Conservation (phyloP, 345 rosid species). For the Turnera subulata region DNA sequence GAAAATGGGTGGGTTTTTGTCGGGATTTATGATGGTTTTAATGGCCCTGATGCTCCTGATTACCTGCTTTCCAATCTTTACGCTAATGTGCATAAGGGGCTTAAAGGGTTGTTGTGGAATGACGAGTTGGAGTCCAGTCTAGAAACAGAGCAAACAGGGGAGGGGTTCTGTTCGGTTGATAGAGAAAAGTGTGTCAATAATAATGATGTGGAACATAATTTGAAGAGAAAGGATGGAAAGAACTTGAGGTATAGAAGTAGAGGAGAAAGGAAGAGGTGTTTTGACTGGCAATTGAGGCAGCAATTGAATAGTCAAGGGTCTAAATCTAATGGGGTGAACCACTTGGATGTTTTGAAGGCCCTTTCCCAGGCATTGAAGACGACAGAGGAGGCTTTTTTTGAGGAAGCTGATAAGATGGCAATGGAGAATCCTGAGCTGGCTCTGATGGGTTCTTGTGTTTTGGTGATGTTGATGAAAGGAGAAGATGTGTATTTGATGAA, state of each 20-base stretch:
- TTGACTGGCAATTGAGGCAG: conserved; percentile 62
- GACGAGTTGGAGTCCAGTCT: conserved; percentile 30
- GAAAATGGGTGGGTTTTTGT: conserved; percentile 83
- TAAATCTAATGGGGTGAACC: conserved; percentile 24
- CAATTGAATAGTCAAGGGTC: conserved; percentile 32
- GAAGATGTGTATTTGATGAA: conserved; percentile 90
- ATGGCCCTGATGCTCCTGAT: conserved; percentile 94
- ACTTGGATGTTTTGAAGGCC: conserved; percentile 57
- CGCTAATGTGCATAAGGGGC: conserved; percentile 55
- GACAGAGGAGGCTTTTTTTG: conserved; percentile 68
- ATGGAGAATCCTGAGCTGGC: conserved; percentile 79
- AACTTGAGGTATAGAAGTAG: conserved; percentile 70
- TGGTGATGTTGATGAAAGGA: conserved; percentile 81
- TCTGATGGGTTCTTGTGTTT: conserved; percentile 91
- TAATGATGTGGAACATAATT: background rate
- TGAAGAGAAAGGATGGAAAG: conserved; percentile 13
- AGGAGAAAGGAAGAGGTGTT: conserved; percentile 52
- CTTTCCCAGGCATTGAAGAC: conserved; percentile 54
- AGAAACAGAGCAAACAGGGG: conserved; percentile 13
- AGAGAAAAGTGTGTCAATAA: background rate
- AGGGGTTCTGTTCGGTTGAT: background rate
- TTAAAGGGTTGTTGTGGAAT: conserved; percentile 55
- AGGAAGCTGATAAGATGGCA: conserved; percentile 55
- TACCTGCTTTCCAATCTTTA: conserved; percentile 64
- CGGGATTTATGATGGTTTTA: conserved; percentile 94